phyloP scores from a whole-genome alignment of 2,329 filamentous ascomycete genomes.

The Stenocarpella maydis region DNA sequence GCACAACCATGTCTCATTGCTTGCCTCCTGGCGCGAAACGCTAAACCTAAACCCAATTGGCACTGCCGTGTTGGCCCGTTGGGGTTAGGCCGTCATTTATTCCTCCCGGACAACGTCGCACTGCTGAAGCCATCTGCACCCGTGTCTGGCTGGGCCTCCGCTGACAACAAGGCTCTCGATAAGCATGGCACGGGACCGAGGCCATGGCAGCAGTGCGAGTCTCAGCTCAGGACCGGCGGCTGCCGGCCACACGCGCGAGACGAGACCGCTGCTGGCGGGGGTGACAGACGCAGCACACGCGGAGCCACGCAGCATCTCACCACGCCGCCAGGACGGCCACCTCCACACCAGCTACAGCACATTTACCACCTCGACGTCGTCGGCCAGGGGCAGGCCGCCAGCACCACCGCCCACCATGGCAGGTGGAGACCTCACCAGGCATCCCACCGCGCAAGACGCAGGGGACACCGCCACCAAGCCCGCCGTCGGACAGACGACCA shows the following conservation, averaged over 20 bases:
- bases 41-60: conserved; percentile 7
- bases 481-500: conserved; percentile 28
- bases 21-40: conserved; percentile 2
- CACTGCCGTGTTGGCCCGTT: background rate
- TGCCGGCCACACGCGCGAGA: background rate
- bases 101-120: background rate
- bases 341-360: background rate
- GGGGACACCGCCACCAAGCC: conserved; percentile 27
- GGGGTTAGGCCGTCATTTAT: background rate
- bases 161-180: conserved; percentile 4
- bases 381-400: background rate
- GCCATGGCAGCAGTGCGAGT: background rate
- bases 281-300: background rate
- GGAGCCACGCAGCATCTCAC: background rate
- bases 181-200: conserved; percentile 9
- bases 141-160: conserved; percentile 12
- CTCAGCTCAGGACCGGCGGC: background rate
- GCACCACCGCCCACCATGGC: conserved; percentile 20
- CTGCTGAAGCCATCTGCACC: conserved; percentile 23
- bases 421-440: conserved; percentile 21
- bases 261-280: background rate
- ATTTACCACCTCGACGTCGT: background rate
- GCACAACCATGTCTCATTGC: conserved; percentile 1
- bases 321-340: background rate
- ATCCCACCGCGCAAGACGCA: conserved; percentile 15